Conservation (phyloP, 2,329 filamentous ascomycete genomes). For the Colletotrichum spaethianum region DNA sequence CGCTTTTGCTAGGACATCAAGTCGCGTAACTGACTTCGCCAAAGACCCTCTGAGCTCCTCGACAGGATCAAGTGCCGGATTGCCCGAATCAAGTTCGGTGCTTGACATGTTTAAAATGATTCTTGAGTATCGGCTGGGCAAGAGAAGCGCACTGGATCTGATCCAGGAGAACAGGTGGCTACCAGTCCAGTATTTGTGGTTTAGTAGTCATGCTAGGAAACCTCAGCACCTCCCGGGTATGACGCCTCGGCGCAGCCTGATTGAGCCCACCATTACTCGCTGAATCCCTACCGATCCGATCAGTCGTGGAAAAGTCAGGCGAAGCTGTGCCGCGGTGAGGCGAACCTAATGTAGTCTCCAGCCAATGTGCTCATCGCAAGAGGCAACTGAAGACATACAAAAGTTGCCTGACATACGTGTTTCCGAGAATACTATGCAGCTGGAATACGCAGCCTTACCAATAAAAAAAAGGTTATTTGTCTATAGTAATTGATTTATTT, state of each 20-base stretch:
- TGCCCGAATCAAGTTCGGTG: not conserved
- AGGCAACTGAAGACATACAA: too few species aligned
- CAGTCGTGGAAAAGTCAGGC: not conserved
- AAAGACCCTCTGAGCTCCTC: constrained; percentile 27
- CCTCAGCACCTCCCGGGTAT: not conserved
- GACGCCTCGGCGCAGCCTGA: not conserved
- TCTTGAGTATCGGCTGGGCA: not conserved
- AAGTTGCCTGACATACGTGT: not conserved
- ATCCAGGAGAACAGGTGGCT: not conserved
- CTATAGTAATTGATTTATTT: not conserved
- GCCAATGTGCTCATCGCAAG: not conserved
- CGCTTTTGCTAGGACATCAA: fast-evolving
- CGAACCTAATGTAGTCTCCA: not conserved
- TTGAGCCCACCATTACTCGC: not conserved
- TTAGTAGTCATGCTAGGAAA: not conserved
- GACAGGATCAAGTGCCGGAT: not conserved
- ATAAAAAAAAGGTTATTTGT: too few species aligned
- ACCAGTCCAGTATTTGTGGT: constrained; percentile 2
- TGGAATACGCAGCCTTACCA: not conserved
- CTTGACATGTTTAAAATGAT: not conserved
- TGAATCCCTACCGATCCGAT: not conserved
- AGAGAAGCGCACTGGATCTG: not conserved
- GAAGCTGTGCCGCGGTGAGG: not conserved
- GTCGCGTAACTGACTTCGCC: not conserved
- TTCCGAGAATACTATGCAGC: too few species aligned